Conservation (phyloP, 2,329 filamentous ascomycete species). For the Colletotrichum navitas region DNA sequence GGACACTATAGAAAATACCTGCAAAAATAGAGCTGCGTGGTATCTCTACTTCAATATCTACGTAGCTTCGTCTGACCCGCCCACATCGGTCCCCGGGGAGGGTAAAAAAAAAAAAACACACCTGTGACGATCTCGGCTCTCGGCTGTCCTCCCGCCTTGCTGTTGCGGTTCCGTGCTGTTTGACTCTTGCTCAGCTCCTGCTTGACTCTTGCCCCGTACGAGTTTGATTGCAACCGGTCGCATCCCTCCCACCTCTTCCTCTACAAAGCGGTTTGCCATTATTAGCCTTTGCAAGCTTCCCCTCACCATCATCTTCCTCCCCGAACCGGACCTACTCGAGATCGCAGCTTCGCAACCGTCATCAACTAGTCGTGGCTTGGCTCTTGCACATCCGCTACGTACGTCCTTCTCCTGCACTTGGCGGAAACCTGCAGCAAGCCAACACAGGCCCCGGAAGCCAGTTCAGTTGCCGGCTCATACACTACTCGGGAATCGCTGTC, state of each 20-base stretch:
- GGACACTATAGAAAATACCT: background rate
- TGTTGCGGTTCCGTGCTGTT: conserved; percentile 31
- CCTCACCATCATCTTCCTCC: conserved; percentile 18
- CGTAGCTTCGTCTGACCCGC: conserved; percentile 2
- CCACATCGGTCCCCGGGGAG: conserved; percentile 18
- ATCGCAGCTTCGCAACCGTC: conserved; percentile 37
- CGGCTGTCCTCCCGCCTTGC: conserved; percentile 35
- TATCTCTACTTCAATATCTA: conserved; percentile 28
- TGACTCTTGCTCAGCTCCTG: conserved; percentile 27
- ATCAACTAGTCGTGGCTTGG: conserved; percentile 27
- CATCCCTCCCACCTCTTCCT: conserved; percentile 12
- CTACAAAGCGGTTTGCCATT: background rate
- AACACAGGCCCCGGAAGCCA: conserved; percentile 32
- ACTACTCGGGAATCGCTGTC: conserved; percentile 33
- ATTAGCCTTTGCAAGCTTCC: conserved; percentile 1
- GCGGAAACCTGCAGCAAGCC: conserved; percentile 32
- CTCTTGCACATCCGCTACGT: conserved; percentile 12
- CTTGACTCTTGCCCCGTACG: conserved; percentile 9
- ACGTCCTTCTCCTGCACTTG: conserved; percentile 1
- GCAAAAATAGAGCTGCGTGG: conserved; percentile 23
- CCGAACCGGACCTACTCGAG: conserved; percentile 20
- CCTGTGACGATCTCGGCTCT: conserved; percentile 41
- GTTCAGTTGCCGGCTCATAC: conserved; percentile 20
- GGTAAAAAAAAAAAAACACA: conserved; percentile 2
- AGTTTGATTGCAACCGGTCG: conserved; percentile 39